Base-by-base conservation (phyloP, 2,329 filamentous ascomycete species). In the Colletotrichum cereale region DNA sequence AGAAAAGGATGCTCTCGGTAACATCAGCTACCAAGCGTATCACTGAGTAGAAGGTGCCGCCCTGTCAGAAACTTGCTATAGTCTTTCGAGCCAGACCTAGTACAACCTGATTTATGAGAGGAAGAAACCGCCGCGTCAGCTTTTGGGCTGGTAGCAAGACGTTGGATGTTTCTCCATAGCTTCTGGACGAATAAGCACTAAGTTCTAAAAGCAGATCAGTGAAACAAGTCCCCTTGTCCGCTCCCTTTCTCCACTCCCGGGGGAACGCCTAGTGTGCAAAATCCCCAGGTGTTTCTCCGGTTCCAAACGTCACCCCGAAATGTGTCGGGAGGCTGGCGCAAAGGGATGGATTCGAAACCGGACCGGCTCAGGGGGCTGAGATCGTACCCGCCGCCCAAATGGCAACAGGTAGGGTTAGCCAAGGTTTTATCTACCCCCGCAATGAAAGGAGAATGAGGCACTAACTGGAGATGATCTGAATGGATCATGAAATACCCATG, bases 231-330 rank as follows among this genome's bases (percentile, higher is more conserved):
- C 44, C 34, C 34, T 26, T 40, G 18, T 24, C 18, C 12, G 12
- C 10, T 21, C 10, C n/a, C 31, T 21, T n/a, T 16, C 34, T 24
- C 34, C 44, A 40, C 44, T 50, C 29, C 12, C 44, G 58, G 44
- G 29, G 44, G 44, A 62, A 47, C 8, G n/a, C 24, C 31, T 38
- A 61, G 18, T 10, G 18, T n/a, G 11, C 34, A 29, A 10, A 50
- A 52, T 52, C 34, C 47, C 60, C 47, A 62, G 14, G 34, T 24
- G 60, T 47, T 62, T 36, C 34, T 62, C 47, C 60, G 44, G 60
- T 31, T 62, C 50, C 60, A 40, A 36, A 8, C 5, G 24, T 10
- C 34, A 52, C 48, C 44, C 24, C 10, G 8, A 18, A 3, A 21
- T 11, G 12, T 48, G 5, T 16, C 44, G 31, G 16, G 44, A 40